Base-by-base conservation (phyloP, 441 rosid genomes). In the Omphalea diandra region DNA sequence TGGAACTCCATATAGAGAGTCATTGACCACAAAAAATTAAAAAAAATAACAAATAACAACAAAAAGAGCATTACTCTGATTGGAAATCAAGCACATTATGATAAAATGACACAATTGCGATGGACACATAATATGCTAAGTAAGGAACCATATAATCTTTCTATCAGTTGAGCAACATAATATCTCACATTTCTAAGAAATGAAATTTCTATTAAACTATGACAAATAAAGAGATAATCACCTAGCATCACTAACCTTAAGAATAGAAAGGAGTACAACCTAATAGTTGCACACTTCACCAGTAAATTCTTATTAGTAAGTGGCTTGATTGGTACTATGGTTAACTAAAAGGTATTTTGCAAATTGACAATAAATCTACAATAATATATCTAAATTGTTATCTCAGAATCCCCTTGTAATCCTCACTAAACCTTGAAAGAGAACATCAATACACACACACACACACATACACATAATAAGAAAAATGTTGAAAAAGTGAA, bases 271-370 rank as follows among this genome's bases (percentile, higher is more conserved):
- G 53, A 56, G 65, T 46, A 63, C 67, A 35, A 20, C 53, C 67
- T 68, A 62, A 50, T 79, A 50, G 47, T 60, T 65, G 68, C 73
- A 76, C 47, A 22, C 43, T 63, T 77, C 2, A 35, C 17, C 3
- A n/a, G 65, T 65, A 65, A 44, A 43, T 59, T 49, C 31, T 73
- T 65, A 68, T 59, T 66, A 68, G 66, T 75, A 44, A 64, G 62
- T 18, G 77, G 73, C 69, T 74, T 76, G 68, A 79, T 17, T 2
- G 69, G 60, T 71, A 79, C 77, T 83, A 81, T 83, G 60, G 73
- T 77, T 57, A n/a, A 36, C 35, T 18, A 53, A 15, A 57, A 6
- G 40, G 69, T 67, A 59, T 65, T 70, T 43, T 40, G 1, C 20
- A 36, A 55, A 68, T 29, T 36, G 38, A 60, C 29, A 54, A 53